Conservation (phyloP, 1,284 basidiomycete species). For the Hymenochaete sp. region DNA sequence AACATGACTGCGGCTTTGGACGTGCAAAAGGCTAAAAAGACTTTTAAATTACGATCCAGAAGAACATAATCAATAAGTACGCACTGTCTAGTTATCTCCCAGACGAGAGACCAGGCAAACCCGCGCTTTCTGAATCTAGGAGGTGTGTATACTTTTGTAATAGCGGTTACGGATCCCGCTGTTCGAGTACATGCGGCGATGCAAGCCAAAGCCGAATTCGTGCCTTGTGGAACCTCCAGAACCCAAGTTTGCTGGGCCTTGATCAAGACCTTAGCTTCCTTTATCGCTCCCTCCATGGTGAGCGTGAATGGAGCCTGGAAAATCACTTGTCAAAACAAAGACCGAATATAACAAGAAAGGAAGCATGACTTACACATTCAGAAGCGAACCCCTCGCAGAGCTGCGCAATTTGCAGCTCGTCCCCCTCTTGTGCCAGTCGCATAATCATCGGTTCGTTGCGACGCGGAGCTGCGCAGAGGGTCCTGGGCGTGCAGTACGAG, state of each 20-base stretch:
- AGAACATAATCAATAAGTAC: not conserved
- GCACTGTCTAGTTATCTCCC: constrained; percentile 42
- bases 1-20: constrained; percentile 31
- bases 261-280: constrained; percentile 47
- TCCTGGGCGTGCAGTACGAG: constrained; percentile 41
- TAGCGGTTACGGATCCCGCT: constrained; percentile 41
- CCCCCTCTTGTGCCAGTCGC: constrained; percentile 35
- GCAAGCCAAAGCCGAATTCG: constrained; percentile 40
- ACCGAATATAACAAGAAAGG: constrained; percentile 1
- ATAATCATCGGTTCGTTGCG: constrained; percentile 30
- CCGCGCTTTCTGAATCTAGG: constrained; percentile 39
- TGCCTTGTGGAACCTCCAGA: constrained; percentile 29
- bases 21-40: constrained; percentile 26
- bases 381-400: constrained; percentile 49
- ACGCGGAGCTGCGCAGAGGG: constrained; percentile 29
- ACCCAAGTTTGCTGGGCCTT: constrained; percentile 49
- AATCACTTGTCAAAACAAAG: constrained; percentile 1
- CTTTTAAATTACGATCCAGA: not conserved
- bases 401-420: constrained; percentile 35
- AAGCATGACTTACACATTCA: constrained; percentile 40
- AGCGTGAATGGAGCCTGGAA: constrained; percentile 47
- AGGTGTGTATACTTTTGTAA: constrained; percentile 59
- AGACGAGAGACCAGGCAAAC: constrained; percentile 50
- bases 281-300: constrained; percentile 30
- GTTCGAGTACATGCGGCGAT: constrained; percentile 57